Evolutionary conservation across 2,329 filamentous ascomycete genomes (phyloP).

Genomic region (Drechslerella dactyloides): DNA sequence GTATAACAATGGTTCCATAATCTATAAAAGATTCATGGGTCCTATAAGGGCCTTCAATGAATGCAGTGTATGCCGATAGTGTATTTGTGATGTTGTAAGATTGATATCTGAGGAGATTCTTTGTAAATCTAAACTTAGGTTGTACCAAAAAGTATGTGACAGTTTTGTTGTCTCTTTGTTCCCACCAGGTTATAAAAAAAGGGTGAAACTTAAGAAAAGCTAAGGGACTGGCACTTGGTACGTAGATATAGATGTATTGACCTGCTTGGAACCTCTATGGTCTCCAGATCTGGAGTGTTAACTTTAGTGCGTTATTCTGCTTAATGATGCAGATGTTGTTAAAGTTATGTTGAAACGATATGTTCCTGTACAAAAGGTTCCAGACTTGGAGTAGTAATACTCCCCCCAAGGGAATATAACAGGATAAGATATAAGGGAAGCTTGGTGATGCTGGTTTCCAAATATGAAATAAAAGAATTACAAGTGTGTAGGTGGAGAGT

Average conservation of each 20-base stretch:
- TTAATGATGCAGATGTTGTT: slow-evolving; percentile 3
- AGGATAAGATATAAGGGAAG: background rate
- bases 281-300: background rate
- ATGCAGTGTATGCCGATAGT: background rate
- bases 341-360: background rate
- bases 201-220: slow-evolving; percentile 35
- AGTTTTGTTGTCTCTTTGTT: background rate
- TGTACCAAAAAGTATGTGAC: slow-evolving; percentile 2
- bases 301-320: background rate
- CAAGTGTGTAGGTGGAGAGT: background rate
- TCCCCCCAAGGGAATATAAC: background rate
- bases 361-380: slow-evolving; percentile 7
- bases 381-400: background rate
- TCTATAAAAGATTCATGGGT: background rate
- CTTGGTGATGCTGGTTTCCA: background rate
- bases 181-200: slow-evolving; percentile 42
- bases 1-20: background rate
- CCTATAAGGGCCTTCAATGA: slow-evolving; percentile 6
- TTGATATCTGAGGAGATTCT: background rate
- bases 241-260: slow-evolving; percentile 46
- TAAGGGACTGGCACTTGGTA: slow-evolving; percentile 28
- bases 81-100: too few relatives aligned
- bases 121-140: background rate
- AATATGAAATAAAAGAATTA: slow-evolving; percentile 7
- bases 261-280: slow-evolving; percentile 33